Evolutionary conservation across 495 filamentous ascomycete species (phyloP).

Genomic region (Acidiella bohemica): DNA sequence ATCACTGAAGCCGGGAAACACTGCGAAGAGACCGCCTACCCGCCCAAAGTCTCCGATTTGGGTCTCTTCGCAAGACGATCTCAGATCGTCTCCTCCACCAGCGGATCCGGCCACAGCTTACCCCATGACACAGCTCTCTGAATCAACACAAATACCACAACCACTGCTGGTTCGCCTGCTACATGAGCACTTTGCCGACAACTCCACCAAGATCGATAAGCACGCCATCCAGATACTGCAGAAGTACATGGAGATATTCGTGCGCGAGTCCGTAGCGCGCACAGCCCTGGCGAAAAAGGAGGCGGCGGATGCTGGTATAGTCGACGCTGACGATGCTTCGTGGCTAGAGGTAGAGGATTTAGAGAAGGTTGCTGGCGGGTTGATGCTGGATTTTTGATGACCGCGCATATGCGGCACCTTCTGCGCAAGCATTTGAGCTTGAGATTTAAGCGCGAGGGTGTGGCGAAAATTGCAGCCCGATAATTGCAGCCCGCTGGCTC

Average conservation of each 20-base stretch:
- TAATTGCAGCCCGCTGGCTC: no score
- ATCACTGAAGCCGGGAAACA: no score
- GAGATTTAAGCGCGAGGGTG: no score
- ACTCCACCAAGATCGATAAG: conserved; percentile 58
- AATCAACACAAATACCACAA: conserved; percentile 46
- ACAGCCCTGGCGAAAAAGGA: conserved; percentile 52
- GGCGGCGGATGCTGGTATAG: conserved; percentile 28
- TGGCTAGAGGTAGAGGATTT: conserved; percentile 57
- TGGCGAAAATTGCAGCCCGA: no score
- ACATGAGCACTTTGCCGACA: conserved; percentile 60
- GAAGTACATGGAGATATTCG: conserved; percentile 85
- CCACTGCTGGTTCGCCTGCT: conserved; percentile 62
- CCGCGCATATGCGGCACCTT: no score
- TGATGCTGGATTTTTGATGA: conserved; percentile 70
- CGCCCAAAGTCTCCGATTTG: no score
- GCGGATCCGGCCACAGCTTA: neutral
- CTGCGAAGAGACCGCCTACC: no score
- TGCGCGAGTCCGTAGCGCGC: conserved; percentile 78
- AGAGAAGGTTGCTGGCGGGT: conserved; percentile 79
- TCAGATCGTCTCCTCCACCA: neutral
- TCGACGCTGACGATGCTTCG: conserved; percentile 28
- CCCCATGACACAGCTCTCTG: conserved; percentile 3
- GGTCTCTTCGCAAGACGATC: neutral
- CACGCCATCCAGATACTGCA: conserved; percentile 67
- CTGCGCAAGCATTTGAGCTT: no score